A percentile compares a stretch with the other conserved stretches of the same genome.
Conservation (phyloP, 805 yeast genomes). For the Kazachstania bromeliacearum region DNA sequence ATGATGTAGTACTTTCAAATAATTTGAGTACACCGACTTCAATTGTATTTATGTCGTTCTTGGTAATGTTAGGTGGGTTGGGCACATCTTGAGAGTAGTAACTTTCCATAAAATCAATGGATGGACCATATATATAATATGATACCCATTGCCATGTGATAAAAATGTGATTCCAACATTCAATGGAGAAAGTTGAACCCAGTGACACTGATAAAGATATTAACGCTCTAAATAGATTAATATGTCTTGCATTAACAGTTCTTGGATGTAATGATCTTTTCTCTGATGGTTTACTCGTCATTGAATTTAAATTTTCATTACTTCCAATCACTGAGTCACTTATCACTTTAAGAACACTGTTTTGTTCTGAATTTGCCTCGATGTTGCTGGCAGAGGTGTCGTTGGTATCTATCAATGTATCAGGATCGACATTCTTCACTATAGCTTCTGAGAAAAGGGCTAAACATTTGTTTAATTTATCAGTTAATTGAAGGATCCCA, state of each 20-base stretch:
- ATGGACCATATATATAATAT: constrained; percentile 56
- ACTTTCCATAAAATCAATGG: constrained; percentile 31
- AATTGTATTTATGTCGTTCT: constrained; percentile 42
- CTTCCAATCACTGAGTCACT: constrained; percentile 17
- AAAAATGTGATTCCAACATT: constrained; percentile 56
- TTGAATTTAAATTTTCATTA: neutral
- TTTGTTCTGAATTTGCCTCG: neutral
- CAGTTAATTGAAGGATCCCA: constrained; percentile 55
- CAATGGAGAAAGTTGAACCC: constrained; percentile 55
- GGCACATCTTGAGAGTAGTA: constrained; percentile 34
- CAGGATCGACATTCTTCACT: constrained; percentile 28
- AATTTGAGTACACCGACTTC: constrained; percentile 51
- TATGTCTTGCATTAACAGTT: constrained; percentile 53
- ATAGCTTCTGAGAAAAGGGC: constrained; percentile 38
- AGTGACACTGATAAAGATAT: constrained; percentile 67
- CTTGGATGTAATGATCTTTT: constrained; percentile 31
- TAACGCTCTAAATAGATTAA: constrained; percentile 69
- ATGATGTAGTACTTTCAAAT: constrained; percentile 50
- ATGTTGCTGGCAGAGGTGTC: constrained; percentile 28
- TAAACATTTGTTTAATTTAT: constrained; percentile 50
- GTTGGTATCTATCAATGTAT: constrained; percentile 19
- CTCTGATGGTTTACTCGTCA: constrained; percentile 3
- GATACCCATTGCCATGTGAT: constrained; percentile 73
- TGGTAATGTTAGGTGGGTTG: constrained; percentile 33
- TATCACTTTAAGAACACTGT: constrained; percentile 12